Evolutionary conservation across 257 asterid species (phyloP).

Genomic region (Cruciata laevipes): DNA sequence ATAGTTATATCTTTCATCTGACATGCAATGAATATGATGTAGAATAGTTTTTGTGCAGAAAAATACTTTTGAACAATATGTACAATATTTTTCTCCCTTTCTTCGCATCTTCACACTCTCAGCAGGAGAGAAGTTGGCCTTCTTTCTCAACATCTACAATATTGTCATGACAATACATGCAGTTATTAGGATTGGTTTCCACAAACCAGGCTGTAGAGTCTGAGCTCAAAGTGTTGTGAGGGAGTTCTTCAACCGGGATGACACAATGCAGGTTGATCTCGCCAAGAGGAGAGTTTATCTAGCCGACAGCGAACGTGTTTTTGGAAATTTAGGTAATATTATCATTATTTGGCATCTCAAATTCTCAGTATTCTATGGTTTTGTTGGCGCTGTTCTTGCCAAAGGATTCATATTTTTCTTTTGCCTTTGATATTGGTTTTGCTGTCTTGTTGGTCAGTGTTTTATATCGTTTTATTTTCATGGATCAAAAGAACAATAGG

Average conservation of each 20-base stretch:
- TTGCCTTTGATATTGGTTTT: no score
- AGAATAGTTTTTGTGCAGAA: background rate
- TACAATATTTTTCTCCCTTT: background rate
- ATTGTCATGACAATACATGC: constrained; percentile 91
- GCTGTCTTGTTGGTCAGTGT: no score
- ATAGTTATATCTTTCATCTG: background rate
- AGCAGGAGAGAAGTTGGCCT: constrained; percentile 62
- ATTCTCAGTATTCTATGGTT: no score
- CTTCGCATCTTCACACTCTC: constrained; percentile 32
- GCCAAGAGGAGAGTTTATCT: constrained; percentile 71
- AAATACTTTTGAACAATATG: background rate
- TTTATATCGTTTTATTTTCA: no score
- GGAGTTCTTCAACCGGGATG: constrained; percentile 75
- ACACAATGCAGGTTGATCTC: constrained; percentile 68
- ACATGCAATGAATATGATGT: background rate
- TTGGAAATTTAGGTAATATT: no score
- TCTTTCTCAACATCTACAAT: constrained; percentile 82
- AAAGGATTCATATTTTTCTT: no score
- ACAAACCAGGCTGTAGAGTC: constrained; percentile 53
- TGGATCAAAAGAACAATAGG: no score
- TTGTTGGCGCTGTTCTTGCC: no score
- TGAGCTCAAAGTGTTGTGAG: constrained; percentile 59
- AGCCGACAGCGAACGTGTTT: no score
- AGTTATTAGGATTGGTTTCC: constrained; percentile 74
- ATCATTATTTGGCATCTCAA: no score